Conservation (phyloP, 164 flowering plant genomes). For the Vitis amurensis region DNA sequence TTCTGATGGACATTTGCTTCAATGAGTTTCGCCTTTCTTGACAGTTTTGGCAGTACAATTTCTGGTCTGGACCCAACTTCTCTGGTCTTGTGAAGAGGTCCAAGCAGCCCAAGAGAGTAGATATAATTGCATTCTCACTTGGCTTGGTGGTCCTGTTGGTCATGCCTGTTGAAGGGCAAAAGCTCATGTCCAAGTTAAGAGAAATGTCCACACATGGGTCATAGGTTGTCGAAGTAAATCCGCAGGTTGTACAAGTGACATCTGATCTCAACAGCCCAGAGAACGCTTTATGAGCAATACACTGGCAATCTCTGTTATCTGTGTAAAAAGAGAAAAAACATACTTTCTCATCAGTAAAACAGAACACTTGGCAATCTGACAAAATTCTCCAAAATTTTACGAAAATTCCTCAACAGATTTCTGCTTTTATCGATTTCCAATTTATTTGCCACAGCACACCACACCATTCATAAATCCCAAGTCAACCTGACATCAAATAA, state of each 20-base stretch:
- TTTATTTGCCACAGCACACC: neutral
- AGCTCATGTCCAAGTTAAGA: conserved; percentile 42
- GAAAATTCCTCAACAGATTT: neutral
- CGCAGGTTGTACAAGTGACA: conserved; percentile 63
- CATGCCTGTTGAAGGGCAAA: conserved; percentile 11
- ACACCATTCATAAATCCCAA: neutral
- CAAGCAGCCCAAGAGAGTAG: conserved; percentile 67
- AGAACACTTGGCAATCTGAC: neutral
- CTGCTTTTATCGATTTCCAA: neutral
- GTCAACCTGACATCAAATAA: neutral
- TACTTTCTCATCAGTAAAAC: conserved; percentile 1
- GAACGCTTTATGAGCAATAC: conserved; percentile 64
- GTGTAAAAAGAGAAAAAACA: conserved; percentile 10
- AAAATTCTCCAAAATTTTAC: neutral
- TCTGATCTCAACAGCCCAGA: conserved; percentile 69
- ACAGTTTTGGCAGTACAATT: conserved; percentile 62
- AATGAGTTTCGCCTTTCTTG: conserved; percentile 43
- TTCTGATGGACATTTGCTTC: conserved; percentile 67
- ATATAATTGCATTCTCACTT: conserved; percentile 26
- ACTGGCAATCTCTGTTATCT: conserved; percentile 57
- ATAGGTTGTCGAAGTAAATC: conserved; percentile 63
- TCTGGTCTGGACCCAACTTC: conserved; percentile 73
- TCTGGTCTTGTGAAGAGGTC: conserved; percentile 72
- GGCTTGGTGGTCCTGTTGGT: conserved; percentile 27
- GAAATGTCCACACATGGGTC: conserved; percentile 73